phyloP scores from a whole-genome alignment of 2,329 filamentous ascomycete species.

The Albifimbria verrucaria region DNA sequence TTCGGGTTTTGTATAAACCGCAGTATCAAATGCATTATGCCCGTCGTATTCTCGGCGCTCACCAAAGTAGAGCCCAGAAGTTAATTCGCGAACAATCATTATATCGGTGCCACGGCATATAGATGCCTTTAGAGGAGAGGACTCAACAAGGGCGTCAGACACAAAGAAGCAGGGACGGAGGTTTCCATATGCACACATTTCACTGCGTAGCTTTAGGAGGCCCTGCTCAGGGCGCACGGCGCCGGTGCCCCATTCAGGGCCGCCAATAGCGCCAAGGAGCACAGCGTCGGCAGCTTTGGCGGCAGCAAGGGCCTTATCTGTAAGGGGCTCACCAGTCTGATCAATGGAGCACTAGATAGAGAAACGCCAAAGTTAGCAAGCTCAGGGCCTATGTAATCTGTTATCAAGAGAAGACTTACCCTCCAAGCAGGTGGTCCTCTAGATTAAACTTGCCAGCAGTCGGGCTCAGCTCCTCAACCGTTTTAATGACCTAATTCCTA shows the following conservation, averaged over 20 bases:
- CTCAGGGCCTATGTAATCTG: constrained; percentile 10
- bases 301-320: constrained; percentile 73
- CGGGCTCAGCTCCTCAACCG: constrained; percentile 67
- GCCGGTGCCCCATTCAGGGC: constrained; percentile 89
- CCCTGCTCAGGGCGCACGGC: constrained; percentile 86
- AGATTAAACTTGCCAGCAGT: constrained; percentile 77
- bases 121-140: constrained; percentile 78
- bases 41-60: constrained; percentile 76
- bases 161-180: constrained; percentile 92
- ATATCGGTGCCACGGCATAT: constrained; percentile 84
- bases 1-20: constrained; percentile 78
- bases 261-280: constrained; percentile 85
- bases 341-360: constrained; percentile 80
- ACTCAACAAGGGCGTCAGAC: constrained; percentile 75
- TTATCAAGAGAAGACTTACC: constrained; percentile 51
- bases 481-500: constrained; percentile 64
- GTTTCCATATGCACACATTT: constrained; percentile 89
- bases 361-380: constrained; percentile 9
- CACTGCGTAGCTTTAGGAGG: constrained; percentile 82
- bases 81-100: constrained; percentile 85
- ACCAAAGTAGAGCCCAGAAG: constrained; percentile 90
- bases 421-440: constrained; percentile 82
- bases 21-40: constrained; percentile 73
- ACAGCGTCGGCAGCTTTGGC: constrained; percentile 84
- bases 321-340: constrained; percentile 72